Base-by-base conservation (phyloP, 305 asterid species). In the Fraxinus angustifolia region DNA sequence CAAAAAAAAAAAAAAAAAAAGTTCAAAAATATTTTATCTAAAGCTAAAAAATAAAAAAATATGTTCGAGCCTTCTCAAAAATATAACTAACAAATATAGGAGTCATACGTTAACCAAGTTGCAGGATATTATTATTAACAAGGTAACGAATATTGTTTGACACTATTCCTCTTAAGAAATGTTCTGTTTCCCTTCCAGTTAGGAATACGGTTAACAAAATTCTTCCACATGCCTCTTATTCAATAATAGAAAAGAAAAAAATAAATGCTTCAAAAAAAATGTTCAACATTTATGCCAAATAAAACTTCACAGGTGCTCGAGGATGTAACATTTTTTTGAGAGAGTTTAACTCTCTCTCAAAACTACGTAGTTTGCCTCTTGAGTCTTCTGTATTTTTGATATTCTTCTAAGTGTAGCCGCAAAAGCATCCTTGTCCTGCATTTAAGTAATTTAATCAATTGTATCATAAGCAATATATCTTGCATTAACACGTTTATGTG, bases 391-490 rank as follows among this genome's bases (percentile, higher is more conserved):
- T 82, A 93, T 95, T 97, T 88, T 95, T 73, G 99, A 95, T 73
- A 93, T 95, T 85, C 88, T 90, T 86, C 95, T 90, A 86, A 93
- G 84, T 68, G 92, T 87, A 67, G 89, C 94, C 4, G 97, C 97
- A 81, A 93, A 95, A 8, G 93, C 92, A 86, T 86, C 88, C 93
- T 95, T 95, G 88, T 93, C 99, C 99, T 93, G 90, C 79, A 80
- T 82, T 58, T 82, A 79, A 33, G 75, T 23, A 8, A 74, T 80
- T 33, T 12, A 3, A 23, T 76, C 8, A 71, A 68, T 19, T 14
- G 53, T 48, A 75, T 45, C 7, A 23, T 19, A 68, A 31, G 75
- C 21, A 17, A 14, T 12, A 12, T 68, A 67, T 26, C 38, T 31
- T 23, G 40, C 42, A 68, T 68, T 68, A 30, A 31, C 19, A 30